Base-by-base conservation (phyloP, 2,329 filamentous ascomycete genomes). In the Cercospora sp. region DNA sequence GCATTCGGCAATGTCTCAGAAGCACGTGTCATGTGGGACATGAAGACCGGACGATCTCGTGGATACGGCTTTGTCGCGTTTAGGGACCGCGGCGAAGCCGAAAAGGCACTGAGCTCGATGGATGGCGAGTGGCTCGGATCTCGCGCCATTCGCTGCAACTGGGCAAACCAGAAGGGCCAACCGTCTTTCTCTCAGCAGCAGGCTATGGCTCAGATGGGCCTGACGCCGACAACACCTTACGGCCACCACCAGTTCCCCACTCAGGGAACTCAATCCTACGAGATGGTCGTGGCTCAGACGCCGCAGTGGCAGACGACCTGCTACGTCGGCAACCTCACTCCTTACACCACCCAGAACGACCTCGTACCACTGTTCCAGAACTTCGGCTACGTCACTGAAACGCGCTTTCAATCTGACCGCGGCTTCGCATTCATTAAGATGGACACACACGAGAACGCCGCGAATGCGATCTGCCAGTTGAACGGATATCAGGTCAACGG, bases 111-210 rank as follows among this genome's bases (percentile, higher is more conserved):
- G 77, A 97, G 91, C 82, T 93, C 93, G 71, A 99, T 99, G 95
- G 95, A 99, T 77, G 95, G 95, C 71, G 95, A 99, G 83, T 99
- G 95, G 95, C 90, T 99, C 62, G 95, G 95, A 64, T 98, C 95
- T 75, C 92, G 95, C 72, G 95, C 95, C 48, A 99, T 99, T 78
- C 94, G 95, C 75, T 98, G 94, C 87, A 99, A 99, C 85, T 99
- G 95, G 95, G 95, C 95, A 69, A 99, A 99, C 84, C 95, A 99
- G 79, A 99, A 99, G 85, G 95, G 95, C n/a, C 95, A 99, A 78
- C 95, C 95, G 66, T 98, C 95, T 1, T 97, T 98, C 80, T 93
- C 94, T 60, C 94, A 99, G 83, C 95, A 98, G 82, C 93, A 97
- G 81, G 93, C 93, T 42, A 95, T 99, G 93, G 91, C 91, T 70